These are phyloP conservation scores for Discostella pseudostelligera DNA, from an alignment of 108 stramenopile species.

Conservation along the genomic window DNA sequence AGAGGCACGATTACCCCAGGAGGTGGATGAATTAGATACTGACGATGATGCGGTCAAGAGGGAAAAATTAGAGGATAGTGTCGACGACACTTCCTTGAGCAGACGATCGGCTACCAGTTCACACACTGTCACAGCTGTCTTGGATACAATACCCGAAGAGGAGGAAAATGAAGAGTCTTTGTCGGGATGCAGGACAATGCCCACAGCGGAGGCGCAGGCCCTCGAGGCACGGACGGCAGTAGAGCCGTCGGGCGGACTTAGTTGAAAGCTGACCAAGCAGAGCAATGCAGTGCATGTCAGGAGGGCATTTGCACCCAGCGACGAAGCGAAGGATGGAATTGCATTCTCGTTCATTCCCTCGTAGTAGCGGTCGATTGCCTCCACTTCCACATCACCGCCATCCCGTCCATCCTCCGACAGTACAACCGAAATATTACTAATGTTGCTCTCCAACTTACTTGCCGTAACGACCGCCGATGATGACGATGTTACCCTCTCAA, in stretches of 20 bases:
- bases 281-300: constrained; percentile 72
- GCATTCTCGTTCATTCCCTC: constrained; percentile 5
- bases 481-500: constrained; percentile 5
- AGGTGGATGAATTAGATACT: constrained; percentile 11
- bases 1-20: constrained; percentile 30
- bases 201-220: constrained; percentile 64
- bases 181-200: constrained; percentile 44
- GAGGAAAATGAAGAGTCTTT: constrained; percentile 16
- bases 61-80: constrained; percentile 26
- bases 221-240: constrained; percentile 80
- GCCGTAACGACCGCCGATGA: not conserved
- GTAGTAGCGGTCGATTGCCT: constrained; percentile 10
- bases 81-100: constrained; percentile 48
- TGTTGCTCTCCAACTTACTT: not conserved
- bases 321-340: constrained; percentile 30
- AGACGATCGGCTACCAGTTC: constrained; percentile 66
- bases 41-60: constrained; percentile 26
- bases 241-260: constrained; percentile 63
- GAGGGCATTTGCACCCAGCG: constrained; percentile 44
- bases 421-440: constrained; percentile 17
- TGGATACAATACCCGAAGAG: constrained; percentile 9
- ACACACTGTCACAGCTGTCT: constrained; percentile 63
- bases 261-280: constrained; percentile 66
- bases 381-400: constrained; percentile 35
- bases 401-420: constrained; percentile 55